These are phyloP conservation scores for Cynanchum wilfordii DNA, from an alignment of 257 asterid genomes.

Conservation along the genomic window DNA sequence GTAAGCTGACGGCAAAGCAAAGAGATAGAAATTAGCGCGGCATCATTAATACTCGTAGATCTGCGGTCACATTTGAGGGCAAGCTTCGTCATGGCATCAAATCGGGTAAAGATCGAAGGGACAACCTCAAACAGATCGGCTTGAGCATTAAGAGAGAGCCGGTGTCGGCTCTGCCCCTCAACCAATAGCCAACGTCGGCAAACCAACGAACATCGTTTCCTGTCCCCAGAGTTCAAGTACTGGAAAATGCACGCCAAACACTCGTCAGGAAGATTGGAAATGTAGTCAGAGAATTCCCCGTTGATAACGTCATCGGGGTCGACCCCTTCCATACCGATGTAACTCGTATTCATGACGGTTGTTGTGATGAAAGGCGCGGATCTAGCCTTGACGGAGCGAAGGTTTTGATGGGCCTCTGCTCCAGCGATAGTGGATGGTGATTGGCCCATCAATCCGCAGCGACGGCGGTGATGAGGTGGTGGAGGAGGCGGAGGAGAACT, in stretches of 20 bases:
- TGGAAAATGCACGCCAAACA: constrained; percentile 66
- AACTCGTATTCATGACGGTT: constrained; percentile 11
- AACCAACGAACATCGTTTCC: constrained; percentile 63
- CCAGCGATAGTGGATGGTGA: constrained; percentile 47
- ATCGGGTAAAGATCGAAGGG: constrained; percentile 53
- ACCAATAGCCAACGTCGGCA: constrained; percentile 77
- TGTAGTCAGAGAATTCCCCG: constrained; percentile 28
- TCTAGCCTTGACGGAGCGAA: constrained; percentile 18
- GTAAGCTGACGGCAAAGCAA: constrained; percentile 53
- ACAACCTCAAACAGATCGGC: constrained; percentile 38
- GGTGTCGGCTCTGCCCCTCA: constrained; percentile 91
- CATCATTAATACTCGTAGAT: constrained; percentile 70
- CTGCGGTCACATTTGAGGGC: constrained; percentile 89
- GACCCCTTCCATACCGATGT: constrained; percentile 4
- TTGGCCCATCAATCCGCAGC: constrained; percentile 59
- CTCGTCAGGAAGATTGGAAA: constrained; percentile 64
- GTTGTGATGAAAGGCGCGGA: constrained; percentile 20
- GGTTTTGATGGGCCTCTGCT: constrained; percentile 14
- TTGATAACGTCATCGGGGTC: constrained; percentile 18
- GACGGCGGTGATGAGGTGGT: constrained; percentile 18
- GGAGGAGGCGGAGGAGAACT: neutral
- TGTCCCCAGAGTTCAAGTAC: constrained; percentile 58
- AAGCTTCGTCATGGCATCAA: constrained; percentile 76
- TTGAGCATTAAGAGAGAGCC: constrained; percentile 68
- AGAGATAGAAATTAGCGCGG: constrained; percentile 52